Evolutionary conservation across 768 basidiomycete species (phyloP), one percentile per base, ranked within the genome.

Genomic region (Leucosporidium creatinivorum): DNA sequence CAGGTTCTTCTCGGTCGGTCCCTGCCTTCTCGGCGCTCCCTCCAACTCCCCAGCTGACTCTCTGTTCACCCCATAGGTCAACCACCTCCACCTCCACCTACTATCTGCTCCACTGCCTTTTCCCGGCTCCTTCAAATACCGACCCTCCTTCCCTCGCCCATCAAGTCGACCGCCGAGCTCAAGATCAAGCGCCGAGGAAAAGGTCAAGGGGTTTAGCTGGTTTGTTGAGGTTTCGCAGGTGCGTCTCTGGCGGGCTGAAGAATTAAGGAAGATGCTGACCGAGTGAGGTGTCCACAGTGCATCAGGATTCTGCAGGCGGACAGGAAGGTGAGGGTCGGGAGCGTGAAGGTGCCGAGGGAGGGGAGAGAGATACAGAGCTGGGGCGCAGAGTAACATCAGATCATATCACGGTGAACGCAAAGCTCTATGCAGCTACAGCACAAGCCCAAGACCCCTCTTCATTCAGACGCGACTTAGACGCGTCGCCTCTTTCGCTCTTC

Each of bases 21-120:
- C 44, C 4, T 15, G 21, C n/a, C 12, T 17, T 36, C 31, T 5
- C 31, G 15, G 4, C 55, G 6, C 30, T 15, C 17, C 30, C 30
- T 56, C 17, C 54, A 47, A 44, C 26, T 39, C 36, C 19, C n/a
- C n/a, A 4, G 15, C 48, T 28, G 17, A 23, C 39, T n/a, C 17
- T 26, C n/a, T n/a, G 28, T 2, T 28, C 10, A 23, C 59, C 23
- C 8, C 44, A 52, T 58, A 71, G 69, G 69, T 71, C 33, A 67
- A 67, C 44, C 71, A 72, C 55, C 68, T 72, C 18, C 71, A 72
- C 51, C 67, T 72, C n/a, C 71, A 72, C 54, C 65, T 72, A 49
- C 71, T 72, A 44, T 72, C 71, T 3, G 59, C 65, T n/a, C 71
- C 71, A 0, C 50, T 72, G 4, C 68, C 68, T 21, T 65, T 72